Conservation (phyloP, 495 filamentous ascomycete species). For the Apiosordaria backusii region DNA sequence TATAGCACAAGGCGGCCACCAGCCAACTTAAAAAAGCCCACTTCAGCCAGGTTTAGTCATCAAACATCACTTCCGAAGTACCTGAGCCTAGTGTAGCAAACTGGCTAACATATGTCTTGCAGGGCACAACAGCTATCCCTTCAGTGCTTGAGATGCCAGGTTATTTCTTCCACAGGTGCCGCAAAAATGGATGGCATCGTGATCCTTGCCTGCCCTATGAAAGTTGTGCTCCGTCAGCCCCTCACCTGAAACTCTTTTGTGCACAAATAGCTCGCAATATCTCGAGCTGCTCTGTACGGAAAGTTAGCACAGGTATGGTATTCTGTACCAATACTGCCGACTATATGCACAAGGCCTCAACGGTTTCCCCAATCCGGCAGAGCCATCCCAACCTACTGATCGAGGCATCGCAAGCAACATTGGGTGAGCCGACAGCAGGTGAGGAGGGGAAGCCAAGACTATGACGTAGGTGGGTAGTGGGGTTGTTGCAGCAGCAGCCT, state of each 20-base stretch:
- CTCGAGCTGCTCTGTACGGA: not conserved
- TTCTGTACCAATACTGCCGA: not conserved
- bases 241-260: not conserved
- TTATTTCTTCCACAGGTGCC: not conserved
- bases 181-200: not conserved
- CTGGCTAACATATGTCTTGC: not conserved
- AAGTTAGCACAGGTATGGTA: not conserved
- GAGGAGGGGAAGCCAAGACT: constrained; percentile 10
- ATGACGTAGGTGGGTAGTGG: constrained; percentile 32
- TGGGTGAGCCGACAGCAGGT: not conserved
- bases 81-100: not conserved
- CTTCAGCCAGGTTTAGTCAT: too few relatives aligned
- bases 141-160: not conserved
- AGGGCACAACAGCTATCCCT: not conserved
- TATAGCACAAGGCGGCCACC: too few relatives aligned
- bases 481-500: not conserved
- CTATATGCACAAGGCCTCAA: not conserved
- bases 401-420: constrained; percentile 2
- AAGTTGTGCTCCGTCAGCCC: not conserved
- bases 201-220: not conserved
- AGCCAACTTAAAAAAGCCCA: too few relatives aligned
- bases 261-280: not conserved
- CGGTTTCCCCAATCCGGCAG: constrained; percentile 5
- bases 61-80: not conserved
- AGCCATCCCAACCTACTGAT: not conserved